Percentiles rank a stretch among this genome's conserved stretches.
phyloP scores from a whole-genome alignment of 352 stramenopile genomes.

The Pythium phragmitis region DNA sequence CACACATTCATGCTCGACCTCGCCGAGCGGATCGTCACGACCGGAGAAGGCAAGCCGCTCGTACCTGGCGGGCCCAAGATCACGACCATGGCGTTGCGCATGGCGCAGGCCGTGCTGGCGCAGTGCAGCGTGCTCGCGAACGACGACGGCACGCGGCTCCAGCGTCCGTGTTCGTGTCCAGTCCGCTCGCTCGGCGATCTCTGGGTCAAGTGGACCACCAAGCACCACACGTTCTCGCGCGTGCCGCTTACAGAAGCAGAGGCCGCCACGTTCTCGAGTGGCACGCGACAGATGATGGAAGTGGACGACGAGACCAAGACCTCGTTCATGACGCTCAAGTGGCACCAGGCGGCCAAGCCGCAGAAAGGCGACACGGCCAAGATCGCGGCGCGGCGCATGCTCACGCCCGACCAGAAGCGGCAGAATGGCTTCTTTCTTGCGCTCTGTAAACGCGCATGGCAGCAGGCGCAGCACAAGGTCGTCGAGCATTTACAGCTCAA shows the following conservation, averaged over 20 bases:
- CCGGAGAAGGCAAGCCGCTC: slow-evolving; percentile 50
- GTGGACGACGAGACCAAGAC: slow-evolving; percentile 43
- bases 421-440: slow-evolving; percentile 75
- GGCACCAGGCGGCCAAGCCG: slow-evolving; percentile 75
- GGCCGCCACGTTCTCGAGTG: slow-evolving; percentile 62
- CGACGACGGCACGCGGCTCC: slow-evolving; percentile 52
- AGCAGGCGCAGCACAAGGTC: slow-evolving; percentile 64
- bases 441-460: slow-evolving; percentile 77
- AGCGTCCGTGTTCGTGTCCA: slow-evolving; percentile 72
- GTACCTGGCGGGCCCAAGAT: slow-evolving; percentile 42
- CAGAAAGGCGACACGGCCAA: slow-evolving; percentile 86
- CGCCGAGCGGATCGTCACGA: slow-evolving; percentile 44
- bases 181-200: slow-evolving; percentile 75
- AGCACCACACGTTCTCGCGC: slow-evolving; percentile 75
- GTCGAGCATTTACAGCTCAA: slow-evolving; percentile 74
- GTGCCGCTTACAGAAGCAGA: slow-evolving; percentile 54
- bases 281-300: slow-evolving; percentile 86
- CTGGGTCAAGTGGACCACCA: slow-evolving; percentile 80
- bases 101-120: slow-evolving; percentile 57
- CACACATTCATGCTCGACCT: slow-evolving; percentile 37
- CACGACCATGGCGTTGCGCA: slow-evolving; percentile 52
- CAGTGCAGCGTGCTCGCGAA: slow-evolving; percentile 74
- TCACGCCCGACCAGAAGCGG: slow-evolving; percentile 74
- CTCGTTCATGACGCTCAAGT: slow-evolving; percentile 86
- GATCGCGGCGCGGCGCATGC: slow-evolving; percentile 61